Evolutionary conservation across 257 asterid species (phyloP).

Genomic region (Echium plantagineum): DNA sequence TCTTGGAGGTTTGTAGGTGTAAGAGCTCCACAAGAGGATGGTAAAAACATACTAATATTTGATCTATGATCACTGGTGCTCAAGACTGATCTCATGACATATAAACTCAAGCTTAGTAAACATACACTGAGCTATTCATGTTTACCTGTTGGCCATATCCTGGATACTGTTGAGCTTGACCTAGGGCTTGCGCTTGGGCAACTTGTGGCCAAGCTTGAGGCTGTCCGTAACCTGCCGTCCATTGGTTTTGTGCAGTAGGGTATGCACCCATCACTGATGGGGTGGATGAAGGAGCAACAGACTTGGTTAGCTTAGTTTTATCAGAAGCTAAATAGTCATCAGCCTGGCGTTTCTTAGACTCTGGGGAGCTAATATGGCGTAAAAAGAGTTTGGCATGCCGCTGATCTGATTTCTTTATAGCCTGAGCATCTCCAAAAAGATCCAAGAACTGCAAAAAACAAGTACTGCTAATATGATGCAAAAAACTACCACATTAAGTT

Average conservation of each 20-base stretch:
- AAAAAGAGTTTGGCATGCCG: constrained; percentile 79
- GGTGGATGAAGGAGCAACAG: constrained; percentile 40
- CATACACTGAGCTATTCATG: constrained; percentile 4
- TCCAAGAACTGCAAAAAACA: constrained; percentile 66
- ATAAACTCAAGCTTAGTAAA: no score
- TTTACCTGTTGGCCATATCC: constrained; percentile 90
- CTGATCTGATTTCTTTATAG: constrained; percentile 62
- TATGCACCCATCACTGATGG: constrained; percentile 58
- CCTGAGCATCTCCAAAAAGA: constrained; percentile 69
- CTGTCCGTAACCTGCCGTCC: constrained; percentile 68
- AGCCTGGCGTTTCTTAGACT: constrained; percentile 76
- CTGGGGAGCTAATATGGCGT: constrained; percentile 60
- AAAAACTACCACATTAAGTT: constrained; percentile 3
- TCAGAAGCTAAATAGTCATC: constrained; percentile 81
- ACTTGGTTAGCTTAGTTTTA: constrained; percentile 54
- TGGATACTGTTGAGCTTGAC: constrained; percentile 48
- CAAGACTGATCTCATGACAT: no score
- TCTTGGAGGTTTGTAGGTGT: no score
- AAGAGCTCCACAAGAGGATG: no score
- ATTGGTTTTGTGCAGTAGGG: constrained; percentile 60
- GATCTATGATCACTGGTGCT: no score
- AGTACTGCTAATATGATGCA: background rate
- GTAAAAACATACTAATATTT: no score
- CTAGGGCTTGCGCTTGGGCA: no score
- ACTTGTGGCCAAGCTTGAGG: constrained; percentile 92